These are phyloP conservation scores for Epichloe gansuensis DNA, from an alignment of 2,329 filamentous ascomycete genomes.

Conservation along the genomic window DNA sequence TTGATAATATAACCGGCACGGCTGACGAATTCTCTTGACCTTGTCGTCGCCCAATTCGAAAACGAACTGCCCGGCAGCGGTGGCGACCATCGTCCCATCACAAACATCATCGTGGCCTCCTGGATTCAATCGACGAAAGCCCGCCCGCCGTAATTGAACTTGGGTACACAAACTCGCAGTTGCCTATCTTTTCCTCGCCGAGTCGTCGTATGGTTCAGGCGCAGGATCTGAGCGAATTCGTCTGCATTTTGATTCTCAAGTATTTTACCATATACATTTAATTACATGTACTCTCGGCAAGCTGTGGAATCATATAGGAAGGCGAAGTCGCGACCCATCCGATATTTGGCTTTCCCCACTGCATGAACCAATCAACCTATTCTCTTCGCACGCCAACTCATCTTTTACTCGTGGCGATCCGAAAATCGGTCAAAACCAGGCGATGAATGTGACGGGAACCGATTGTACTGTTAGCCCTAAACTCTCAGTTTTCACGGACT, in stretches of 20 bases:
- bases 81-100: neutral
- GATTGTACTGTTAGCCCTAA: too few species aligned
- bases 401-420: neutral
- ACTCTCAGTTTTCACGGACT: neutral
- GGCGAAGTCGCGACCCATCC: neutral
- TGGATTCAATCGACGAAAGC: neutral
- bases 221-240: neutral
- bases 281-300: neutral
- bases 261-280: neutral
- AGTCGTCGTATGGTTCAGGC: neutral
- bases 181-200: neutral
- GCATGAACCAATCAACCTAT: neutral
- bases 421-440: neutral
- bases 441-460: too few species aligned
- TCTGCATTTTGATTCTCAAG: neutral
- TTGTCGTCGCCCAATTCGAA: neutral
- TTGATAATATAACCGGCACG: neutral
- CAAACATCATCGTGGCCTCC: neutral
- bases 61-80: neutral
- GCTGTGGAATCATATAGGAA: neutral
- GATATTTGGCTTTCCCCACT: neutral
- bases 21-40: neutral
- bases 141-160: neutral
- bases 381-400: neutral
- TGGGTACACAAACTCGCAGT: neutral